These are phyloP conservation scores for Agapanthus africanus DNA, from an alignment of 106 monocot species.

Conservation along the genomic window DNA sequence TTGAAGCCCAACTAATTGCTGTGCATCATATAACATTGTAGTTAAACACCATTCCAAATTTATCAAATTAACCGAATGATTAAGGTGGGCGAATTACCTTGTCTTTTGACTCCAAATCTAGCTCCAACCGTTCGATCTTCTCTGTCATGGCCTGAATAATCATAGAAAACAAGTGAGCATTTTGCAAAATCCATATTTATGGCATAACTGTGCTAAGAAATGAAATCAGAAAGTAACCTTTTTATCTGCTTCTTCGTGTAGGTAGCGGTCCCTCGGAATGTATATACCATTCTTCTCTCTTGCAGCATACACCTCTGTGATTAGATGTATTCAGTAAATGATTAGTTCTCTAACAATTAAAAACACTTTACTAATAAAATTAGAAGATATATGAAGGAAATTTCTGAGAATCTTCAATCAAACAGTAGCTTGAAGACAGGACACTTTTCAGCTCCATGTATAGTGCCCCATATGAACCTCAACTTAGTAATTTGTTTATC, in stretches of 20 bases:
- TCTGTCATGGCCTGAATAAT: constrained; percentile 73
- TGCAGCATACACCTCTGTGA: constrained; percentile 90
- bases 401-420: no score
- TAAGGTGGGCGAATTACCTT: constrained; percentile 39
- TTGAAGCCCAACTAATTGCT: constrained; percentile 85
- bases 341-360: no score
- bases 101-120: constrained; percentile 82
- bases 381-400: no score
- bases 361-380: no score
- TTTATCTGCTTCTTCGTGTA: constrained; percentile 31
- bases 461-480: no score
- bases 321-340: no score
- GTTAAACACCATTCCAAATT: constrained; percentile 2
- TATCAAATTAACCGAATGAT: not conserved
- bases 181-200: not conserved
- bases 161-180: not conserved
- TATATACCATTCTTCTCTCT: constrained; percentile 99
- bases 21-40: constrained; percentile 19
- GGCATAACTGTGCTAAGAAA: not conserved
- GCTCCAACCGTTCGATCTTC: constrained; percentile 79
- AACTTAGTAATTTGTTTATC: no score
- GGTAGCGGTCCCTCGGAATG: constrained; percentile 82
- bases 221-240: constrained; percentile 6
- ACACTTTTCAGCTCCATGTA: no score
- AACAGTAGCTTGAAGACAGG: no score